These are phyloP conservation scores for Aurantiochytrium sp. DNA, from an alignment of 108 stramenopile genomes.

Conservation along the genomic window DNA sequence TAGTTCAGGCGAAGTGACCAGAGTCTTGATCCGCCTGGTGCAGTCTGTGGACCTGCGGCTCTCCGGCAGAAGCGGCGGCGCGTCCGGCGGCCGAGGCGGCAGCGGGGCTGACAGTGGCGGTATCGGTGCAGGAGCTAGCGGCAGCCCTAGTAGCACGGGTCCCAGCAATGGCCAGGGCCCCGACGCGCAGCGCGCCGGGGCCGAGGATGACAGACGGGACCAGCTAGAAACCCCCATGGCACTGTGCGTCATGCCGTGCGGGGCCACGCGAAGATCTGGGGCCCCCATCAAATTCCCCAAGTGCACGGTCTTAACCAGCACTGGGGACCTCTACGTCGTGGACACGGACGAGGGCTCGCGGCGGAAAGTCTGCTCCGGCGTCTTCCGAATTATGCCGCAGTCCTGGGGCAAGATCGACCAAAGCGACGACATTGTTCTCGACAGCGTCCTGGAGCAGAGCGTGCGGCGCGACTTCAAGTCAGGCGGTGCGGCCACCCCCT, in stretches of 20 bases:
- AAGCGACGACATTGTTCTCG: background rate
- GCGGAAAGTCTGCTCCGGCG: background rate
- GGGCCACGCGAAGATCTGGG: background rate
- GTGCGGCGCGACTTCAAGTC: background rate
- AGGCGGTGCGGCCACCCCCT: too few relatives aligned
- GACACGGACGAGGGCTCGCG: background rate
- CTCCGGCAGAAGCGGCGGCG: too few relatives aligned
- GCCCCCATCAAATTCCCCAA: background rate
- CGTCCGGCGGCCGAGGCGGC: too few relatives aligned
- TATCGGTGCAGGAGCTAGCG: too few relatives aligned
- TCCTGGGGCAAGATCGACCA: conserved; percentile 18
- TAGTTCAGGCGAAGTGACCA: background rate
- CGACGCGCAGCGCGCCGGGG: too few relatives aligned
- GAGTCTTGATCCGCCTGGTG: background rate
- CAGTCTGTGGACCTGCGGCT: background rate
- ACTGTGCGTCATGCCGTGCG: background rate
- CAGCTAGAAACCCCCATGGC: background rate
- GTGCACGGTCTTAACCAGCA: background rate
- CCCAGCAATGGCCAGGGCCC: too few relatives aligned
- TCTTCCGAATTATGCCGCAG: background rate
- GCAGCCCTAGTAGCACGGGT: too few relatives aligned
- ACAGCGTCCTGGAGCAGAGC: background rate
- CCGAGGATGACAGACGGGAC: background rate
- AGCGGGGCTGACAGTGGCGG: too few relatives aligned
- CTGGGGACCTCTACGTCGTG: background rate